These are phyloP conservation scores for Termitomyces sp. DNA, from an alignment of 768 basidiomycete genomes.

Conservation along the genomic window DNA sequence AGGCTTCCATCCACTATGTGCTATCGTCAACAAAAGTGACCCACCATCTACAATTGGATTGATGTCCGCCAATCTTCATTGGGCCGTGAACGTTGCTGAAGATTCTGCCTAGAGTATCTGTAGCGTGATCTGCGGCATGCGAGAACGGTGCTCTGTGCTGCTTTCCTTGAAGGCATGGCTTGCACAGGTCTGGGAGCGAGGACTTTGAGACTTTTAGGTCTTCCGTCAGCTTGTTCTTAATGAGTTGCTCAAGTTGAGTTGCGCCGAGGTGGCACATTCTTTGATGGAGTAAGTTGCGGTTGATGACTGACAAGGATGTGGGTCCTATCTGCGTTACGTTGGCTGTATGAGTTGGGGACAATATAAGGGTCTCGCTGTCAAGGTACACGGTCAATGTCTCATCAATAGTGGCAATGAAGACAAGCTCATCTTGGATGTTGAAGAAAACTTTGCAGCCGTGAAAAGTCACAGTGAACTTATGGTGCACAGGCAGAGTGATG, in stretches of 20 bases:
- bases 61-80: background rate
- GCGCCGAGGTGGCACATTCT: background rate
- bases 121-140: background rate
- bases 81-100: constrained; percentile 2
- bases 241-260: background rate
- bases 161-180: background rate
- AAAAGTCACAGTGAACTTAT: background rate
- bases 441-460: background rate
- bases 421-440: background rate
- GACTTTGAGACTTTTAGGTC: background rate
- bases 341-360: too few relatives aligned
- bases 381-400: too few relatives aligned
- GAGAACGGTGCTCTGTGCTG: background rate
- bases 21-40: background rate
- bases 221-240: background rate
- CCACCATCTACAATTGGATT: background rate
- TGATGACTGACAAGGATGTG: background rate
- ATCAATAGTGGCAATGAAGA: background rate
- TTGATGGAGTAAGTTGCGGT: background rate
- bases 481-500: background rate
- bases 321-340: background rate
- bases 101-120: background rate
- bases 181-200: background rate
- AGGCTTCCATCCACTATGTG: background rate
- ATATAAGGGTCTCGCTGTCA: too few relatives aligned